A percentile compares a stretch with the other conserved stretches of the same genome.
Evolutionary conservation across 2,329 filamentous ascomycete species (phyloP).

Genomic region (Alternaria alternata): DNA sequence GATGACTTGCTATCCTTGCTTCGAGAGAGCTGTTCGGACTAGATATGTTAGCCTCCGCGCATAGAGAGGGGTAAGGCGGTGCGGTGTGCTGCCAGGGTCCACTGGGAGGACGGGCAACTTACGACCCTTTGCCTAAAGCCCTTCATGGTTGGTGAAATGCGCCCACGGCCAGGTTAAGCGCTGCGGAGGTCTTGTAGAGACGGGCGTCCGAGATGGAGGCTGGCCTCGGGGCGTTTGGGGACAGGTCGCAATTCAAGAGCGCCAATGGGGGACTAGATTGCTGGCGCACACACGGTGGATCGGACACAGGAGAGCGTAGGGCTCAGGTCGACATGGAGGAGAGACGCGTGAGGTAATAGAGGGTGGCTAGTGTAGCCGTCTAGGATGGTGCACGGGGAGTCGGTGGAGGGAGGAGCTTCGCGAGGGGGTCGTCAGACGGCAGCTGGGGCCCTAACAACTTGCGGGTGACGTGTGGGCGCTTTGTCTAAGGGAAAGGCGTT

Average conservation of each 20-base stretch:
- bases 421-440: conserved; percentile 31
- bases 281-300: conserved; percentile 29
- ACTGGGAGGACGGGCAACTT: conserved; percentile 58
- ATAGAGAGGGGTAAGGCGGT: conserved; percentile 33
- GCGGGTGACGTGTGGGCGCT: conserved; percentile 25
- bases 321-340: conserved; percentile 45
- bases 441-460: conserved; percentile 32
- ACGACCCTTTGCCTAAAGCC: conserved; percentile 97
- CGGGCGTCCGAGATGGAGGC: conserved; percentile 33
- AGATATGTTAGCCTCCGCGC: conserved; percentile 58
- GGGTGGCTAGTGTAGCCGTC: conserved; percentile 41
- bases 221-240: conserved; percentile 33
- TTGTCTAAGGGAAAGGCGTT: conserved; percentile 19
- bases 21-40: conserved; percentile 87
- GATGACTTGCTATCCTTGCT: conserved; percentile 86
- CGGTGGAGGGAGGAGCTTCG: conserved; percentile 33
- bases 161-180: conserved; percentile 42
- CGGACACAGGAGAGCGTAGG: conserved; percentile 21
- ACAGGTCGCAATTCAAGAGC: conserved; percentile 34
- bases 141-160: conserved; percentile 76
- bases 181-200: conserved; percentile 39
- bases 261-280: conserved; percentile 36
- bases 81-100: conserved; percentile 31
- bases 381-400: conserved; percentile 33
- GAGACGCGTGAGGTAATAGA: conserved; percentile 34